Conservation (phyloP, 805 yeast genomes). For the Scheffersomyces spartinae region DNA sequence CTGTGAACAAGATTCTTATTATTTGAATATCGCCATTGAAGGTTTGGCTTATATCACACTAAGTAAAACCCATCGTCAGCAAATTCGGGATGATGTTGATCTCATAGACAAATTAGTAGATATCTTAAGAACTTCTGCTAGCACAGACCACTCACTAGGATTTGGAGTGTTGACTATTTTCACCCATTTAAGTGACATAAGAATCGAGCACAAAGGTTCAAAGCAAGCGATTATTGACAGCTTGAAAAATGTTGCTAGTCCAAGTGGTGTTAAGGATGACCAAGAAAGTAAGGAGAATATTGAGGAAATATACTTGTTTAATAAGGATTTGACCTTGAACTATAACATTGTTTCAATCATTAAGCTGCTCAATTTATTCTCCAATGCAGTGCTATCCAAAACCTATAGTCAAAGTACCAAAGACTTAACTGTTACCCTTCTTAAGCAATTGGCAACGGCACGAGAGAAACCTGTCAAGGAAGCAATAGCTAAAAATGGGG, state of each 20-base stretch:
- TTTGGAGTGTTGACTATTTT: conserved; percentile 24
- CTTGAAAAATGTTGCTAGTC: conserved; percentile 15
- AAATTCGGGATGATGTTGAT: conserved; percentile 12
- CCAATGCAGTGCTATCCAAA: conserved; percentile 10
- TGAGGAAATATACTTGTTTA: conserved; percentile 15
- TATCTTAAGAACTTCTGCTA: conserved; percentile 2
- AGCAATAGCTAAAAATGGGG: conserved; percentile 25
- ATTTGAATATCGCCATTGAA: too few relatives aligned
- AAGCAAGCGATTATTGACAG: conserved; percentile 13
- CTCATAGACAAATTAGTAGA: conserved; percentile 8
- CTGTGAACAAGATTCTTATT: too few relatives aligned
- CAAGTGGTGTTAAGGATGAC: conserved; percentile 7
- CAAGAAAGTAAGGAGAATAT: conserved; percentile 12
- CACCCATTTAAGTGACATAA: conserved; percentile 15
- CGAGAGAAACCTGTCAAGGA: conserved; percentile 11
- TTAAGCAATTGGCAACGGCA: conserved; percentile 13
- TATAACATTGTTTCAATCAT: conserved; percentile 20
- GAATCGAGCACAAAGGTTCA: conserved; percentile 9
- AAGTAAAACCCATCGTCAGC: conserved; percentile 9
- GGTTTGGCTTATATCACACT: too few relatives aligned
- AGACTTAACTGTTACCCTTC: conserved; percentile 13
- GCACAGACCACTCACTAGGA: conserved; percentile 6
- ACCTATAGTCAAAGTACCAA: conserved; percentile 4
- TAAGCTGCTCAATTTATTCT: too few relatives aligned
- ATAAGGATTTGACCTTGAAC: conserved; percentile 12